Conservation (phyloP, 2,329 filamentous ascomycete genomes). For the Thermothelomyces thermophilus region DNA sequence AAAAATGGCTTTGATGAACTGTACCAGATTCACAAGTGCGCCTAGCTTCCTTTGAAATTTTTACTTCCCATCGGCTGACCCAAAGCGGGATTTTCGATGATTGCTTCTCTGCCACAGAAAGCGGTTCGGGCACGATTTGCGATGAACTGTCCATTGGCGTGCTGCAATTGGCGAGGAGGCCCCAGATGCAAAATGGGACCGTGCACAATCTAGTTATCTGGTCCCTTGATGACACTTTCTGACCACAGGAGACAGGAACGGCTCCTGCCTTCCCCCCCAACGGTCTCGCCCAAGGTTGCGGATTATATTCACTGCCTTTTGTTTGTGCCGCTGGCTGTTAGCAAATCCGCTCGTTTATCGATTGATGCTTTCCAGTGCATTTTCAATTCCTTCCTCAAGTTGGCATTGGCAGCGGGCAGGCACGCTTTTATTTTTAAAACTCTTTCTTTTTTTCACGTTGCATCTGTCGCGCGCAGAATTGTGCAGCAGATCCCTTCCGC, state of each 20-base stretch:
- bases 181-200: not conserved
- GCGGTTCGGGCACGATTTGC: no score
- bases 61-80: no score
- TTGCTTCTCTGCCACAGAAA: no score
- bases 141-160: not conserved
- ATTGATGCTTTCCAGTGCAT: not conserved
- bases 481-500: not conserved
- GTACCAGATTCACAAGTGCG: no score
- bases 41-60: no score
- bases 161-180: conserved; percentile 7
- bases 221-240: not conserved
- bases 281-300: not conserved
- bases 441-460: conserved; percentile 4
- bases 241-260: not conserved
- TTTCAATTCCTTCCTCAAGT: conserved; percentile 1
- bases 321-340: not conserved
- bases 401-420: not conserved
- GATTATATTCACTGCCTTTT: not conserved
- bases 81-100: no score
- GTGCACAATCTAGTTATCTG: not conserved
- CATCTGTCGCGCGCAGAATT: not conserved
- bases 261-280: not conserved
- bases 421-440: no score
- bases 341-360: not conserved
- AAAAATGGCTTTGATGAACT: no score